Percentiles rank a stretch among this genome's conserved stretches.
phyloP scores from a whole-genome alignment of 225 moss, liverwort and hornwort species.

The Pleurozium schreberi region DNA sequence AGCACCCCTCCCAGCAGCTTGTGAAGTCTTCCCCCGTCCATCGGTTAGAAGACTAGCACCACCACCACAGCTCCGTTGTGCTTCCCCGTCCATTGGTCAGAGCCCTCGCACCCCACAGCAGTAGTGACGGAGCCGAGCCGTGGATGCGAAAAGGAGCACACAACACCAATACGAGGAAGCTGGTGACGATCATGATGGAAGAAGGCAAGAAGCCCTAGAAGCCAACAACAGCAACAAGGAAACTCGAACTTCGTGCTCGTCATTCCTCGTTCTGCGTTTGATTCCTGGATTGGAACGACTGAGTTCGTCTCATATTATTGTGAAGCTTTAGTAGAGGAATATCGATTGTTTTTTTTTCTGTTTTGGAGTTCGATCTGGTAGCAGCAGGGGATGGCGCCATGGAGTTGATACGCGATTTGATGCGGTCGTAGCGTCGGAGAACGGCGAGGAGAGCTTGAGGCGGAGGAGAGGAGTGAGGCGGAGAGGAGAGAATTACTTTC shows the following conservation, averaged over 20 bases:
- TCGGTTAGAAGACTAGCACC: background rate
- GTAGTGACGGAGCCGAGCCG: background rate
- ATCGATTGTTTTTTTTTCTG: background rate
- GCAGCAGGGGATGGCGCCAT: background rate
- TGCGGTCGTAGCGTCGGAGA: background rate
- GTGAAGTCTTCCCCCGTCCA: background rate
- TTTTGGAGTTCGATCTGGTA: background rate
- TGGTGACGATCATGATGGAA: conserved; percentile 15
- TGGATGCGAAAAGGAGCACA: background rate
- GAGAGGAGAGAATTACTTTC: background rate
- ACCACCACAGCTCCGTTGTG: too few species aligned
- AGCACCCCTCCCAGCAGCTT: background rate
- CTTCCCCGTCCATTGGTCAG: background rate
- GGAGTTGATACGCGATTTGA: background rate
- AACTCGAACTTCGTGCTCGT: background rate
- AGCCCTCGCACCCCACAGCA: background rate
- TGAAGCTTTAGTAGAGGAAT: background rate
- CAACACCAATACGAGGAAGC: background rate
- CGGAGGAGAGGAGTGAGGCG: background rate
- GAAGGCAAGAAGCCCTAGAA: conserved; percentile 19
- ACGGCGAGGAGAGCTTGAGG: background rate
- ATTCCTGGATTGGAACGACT: background rate
- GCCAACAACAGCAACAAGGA: background rate
- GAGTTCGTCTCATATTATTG: background rate
- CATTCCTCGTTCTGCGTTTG: background rate